Base-by-base conservation (phyloP, 768 basidiomycete genomes). In the Crepidotus variabilis region DNA sequence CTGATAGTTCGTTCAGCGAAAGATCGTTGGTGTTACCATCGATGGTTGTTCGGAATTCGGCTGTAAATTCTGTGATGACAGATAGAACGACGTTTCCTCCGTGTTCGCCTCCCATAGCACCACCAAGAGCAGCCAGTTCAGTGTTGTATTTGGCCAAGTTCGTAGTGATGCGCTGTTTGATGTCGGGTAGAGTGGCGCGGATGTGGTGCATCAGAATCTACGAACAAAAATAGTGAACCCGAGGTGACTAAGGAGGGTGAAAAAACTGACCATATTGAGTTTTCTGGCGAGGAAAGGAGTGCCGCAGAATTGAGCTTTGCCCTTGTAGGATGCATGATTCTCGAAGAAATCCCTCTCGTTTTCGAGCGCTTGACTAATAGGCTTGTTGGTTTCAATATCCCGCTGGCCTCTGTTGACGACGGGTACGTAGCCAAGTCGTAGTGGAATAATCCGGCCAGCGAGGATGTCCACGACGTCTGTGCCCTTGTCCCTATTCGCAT, bases 151-250 rank as follows among this genome's bases (percentile, higher is more conserved):
- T 96, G 72, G 87, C 82, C 48, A 95, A 80, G 65, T 98, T 94
- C 58, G 88, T 82, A n/a, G 86, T 80, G 69, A 99, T 98, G 64
- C 95, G 87, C 14, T 86, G 83, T 77, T 99, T 99, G 80, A 98
- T 98, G 69, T 99, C 97, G 32, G 97, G 97, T n/a, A 99, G 82
- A 20, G 94, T 97, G 52, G 92, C 85, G 55, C 92, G 91, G 70
- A 99, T 98, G 73, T 99, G 97, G 73, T 97, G 94, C 95, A 98
- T 98, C 52, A 99, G 86, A 67, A 99, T 96, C 94, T 96, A 57
- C 21, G 16, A 47, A 7, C 50, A 20, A 23, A 32, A 21, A 14
- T 50, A 45, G 23, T 45, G 23, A 55, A 28, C 34, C 16, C 6
- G 10, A 35, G 61, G 14, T 53, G 58, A 39, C 33, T 50, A 34